Conservation (phyloP, 2,329 filamentous ascomycete genomes). For the Cercospora zeae-maydis region DNA sequence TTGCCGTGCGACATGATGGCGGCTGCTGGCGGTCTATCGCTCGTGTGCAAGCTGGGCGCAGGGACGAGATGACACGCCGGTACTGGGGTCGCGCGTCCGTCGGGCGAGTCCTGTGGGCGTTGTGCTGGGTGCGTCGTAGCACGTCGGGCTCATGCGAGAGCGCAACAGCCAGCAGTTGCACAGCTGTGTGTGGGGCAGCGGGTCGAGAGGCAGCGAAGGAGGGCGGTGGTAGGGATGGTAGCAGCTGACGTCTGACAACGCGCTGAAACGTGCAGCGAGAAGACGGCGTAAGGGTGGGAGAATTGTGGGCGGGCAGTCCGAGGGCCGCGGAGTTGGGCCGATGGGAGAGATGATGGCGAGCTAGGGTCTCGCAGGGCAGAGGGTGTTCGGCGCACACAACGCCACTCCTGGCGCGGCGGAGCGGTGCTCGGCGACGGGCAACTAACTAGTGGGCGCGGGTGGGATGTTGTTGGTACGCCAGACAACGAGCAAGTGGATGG, state of each 20-base stretch:
- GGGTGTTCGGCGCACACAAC: slow-evolving; percentile 3
- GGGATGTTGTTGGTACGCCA: neutral
- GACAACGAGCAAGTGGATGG: neutral
- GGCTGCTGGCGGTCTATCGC: slow-evolving; percentile 1
- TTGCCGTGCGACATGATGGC: slow-evolving; percentile 37
- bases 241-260: neutral
- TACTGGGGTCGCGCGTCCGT: slow-evolving; percentile 2
- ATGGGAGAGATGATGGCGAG: neutral
- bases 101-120: slow-evolving; percentile 15
- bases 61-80: slow-evolving; percentile 2
- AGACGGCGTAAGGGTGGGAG: slow-evolving; percentile 21
- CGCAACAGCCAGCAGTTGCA: slow-evolving; percentile 16
- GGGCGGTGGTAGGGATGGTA: neutral
- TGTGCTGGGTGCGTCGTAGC: slow-evolving; percentile 14
- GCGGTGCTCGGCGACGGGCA: slow-evolving; percentile 10
- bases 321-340: slow-evolving; percentile 22
- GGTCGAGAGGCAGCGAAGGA: no score
- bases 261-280: slow-evolving; percentile 15
- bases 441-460: neutral
- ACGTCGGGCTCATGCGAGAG: slow-evolving; percentile 12
- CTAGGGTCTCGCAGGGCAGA: neutral
- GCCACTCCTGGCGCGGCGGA: slow-evolving; percentile 8
- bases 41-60: slow-evolving; percentile 16
- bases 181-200: no score
- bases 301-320: slow-evolving; percentile 22